Evolutionary conservation across 495 filamentous ascomycete genomes (phyloP).

Genomic region (Aspergillus ostianus): DNA sequence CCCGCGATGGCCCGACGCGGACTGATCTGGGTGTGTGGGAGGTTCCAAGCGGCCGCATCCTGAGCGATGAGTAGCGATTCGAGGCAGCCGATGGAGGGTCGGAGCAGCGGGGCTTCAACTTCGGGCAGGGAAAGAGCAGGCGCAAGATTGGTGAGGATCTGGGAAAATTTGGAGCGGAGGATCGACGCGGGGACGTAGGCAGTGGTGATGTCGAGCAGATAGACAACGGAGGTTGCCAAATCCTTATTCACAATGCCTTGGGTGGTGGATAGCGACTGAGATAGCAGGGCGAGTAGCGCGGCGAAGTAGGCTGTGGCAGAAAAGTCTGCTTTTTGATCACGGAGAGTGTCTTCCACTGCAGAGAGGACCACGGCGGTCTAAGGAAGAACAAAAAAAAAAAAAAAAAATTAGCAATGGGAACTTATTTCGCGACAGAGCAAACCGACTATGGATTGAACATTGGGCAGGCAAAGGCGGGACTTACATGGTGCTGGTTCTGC

Average conservation of each 20-base stretch:
- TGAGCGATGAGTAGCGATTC: constrained; percentile 86
- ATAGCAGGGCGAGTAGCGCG: constrained; percentile 87
- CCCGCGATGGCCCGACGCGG: constrained; percentile 87
- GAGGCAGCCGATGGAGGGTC: constrained; percentile 88
- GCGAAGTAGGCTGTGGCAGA: constrained; percentile 92
- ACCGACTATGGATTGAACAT: background rate
- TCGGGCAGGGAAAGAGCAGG: constrained; percentile 76
- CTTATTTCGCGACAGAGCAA: background rate
- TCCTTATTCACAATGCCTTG: constrained; percentile 75
- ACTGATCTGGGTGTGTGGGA: constrained; percentile 77
- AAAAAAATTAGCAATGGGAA: constrained; percentile 15
- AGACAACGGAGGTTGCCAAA: constrained; percentile 82
- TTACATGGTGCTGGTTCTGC: constrained; percentile 89
- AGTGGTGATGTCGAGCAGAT: constrained; percentile 89
- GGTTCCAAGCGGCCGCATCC: constrained; percentile 81
- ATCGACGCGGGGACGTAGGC: constrained; percentile 78
- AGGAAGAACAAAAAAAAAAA: background rate
- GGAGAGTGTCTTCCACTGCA: constrained; percentile 88
- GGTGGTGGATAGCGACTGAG: constrained; percentile 63
- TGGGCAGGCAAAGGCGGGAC: constrained; percentile 19
- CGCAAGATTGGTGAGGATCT: constrained; percentile 83
- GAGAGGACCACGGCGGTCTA: constrained; percentile 85
- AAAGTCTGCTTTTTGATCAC: constrained; percentile 75
- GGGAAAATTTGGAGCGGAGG: constrained; percentile 86
- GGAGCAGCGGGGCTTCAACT: constrained; percentile 82